phyloP scores from a whole-genome alignment of 768 basidiomycete genomes.

The Dioszegia crocea region DNA sequence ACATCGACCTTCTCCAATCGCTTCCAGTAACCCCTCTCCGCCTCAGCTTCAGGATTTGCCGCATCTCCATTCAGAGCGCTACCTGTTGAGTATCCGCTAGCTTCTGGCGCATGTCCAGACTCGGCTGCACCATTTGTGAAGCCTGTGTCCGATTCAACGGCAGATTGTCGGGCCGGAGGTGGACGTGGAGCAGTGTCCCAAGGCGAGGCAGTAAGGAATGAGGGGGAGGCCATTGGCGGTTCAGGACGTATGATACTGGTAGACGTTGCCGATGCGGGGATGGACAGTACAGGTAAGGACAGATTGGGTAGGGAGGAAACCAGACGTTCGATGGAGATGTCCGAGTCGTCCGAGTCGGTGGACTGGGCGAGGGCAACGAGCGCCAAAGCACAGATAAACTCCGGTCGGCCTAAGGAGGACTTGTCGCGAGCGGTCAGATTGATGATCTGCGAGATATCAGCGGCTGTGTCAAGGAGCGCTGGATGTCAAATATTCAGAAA shows the following conservation, averaged over 20 bases:
- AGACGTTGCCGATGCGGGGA: neutral
- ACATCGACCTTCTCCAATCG: slow-evolving; percentile 69
- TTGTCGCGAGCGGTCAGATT: slow-evolving; percentile 55
- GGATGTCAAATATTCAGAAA: neutral
- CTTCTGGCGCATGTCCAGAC: slow-evolving; percentile 1
- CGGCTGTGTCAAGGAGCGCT: neutral
- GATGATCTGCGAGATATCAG: slow-evolving; percentile 63
- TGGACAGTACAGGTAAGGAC: slow-evolving; percentile 24
- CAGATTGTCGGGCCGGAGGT: slow-evolving; percentile 6
- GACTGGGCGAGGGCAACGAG: slow-evolving; percentile 78
- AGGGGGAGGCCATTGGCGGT: neutral
- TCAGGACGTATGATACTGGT: neutral
- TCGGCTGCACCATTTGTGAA: neutral
- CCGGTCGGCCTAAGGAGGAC: slow-evolving; percentile 67
- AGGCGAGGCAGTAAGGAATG: slow-evolving; percentile 13
- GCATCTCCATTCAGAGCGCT: slow-evolving; percentile 11
- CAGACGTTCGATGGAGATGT: slow-evolving; percentile 33
- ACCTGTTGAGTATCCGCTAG: slow-evolving; percentile 10
- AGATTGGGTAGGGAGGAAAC: slow-evolving; percentile 25
- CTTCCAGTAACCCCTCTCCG: slow-evolving; percentile 75
- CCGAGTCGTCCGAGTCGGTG: slow-evolving; percentile 2
- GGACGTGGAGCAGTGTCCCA: slow-evolving; percentile 30
- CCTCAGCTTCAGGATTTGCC: slow-evolving; percentile 20
- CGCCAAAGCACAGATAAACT: slow-evolving; percentile 87
- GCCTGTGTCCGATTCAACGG: neutral